Evolutionary conservation across 371 early-diverging fungal species (phyloP).

Genomic region (Funneliformis caledonium): DNA sequence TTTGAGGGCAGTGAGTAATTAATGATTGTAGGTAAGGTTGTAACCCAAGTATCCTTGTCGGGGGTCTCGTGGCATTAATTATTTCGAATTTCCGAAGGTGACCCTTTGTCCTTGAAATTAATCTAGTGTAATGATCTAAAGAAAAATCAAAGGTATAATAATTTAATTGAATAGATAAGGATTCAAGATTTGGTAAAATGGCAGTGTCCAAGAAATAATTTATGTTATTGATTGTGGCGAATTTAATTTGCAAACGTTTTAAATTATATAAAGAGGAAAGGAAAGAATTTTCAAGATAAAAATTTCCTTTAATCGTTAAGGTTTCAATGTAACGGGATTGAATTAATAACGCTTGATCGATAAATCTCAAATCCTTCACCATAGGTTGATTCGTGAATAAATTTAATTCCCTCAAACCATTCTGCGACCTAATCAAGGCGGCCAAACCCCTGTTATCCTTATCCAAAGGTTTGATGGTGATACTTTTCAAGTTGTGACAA

Average conservation of each 20-base stretch:
- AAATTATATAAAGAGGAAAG: neutral
- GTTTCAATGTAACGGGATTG: neutral
- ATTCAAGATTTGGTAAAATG: neutral
- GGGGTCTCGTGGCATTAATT: neutral
- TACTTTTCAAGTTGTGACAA: neutral
- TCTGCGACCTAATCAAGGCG: neutral
- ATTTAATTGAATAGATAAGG: neutral
- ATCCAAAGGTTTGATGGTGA: neutral
- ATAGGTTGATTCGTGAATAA: neutral
- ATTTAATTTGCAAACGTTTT: neutral
- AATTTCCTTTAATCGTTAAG: neutral
- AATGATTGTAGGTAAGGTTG: neutral
- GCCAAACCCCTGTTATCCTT: conserved; percentile 9
- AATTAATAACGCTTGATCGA: neutral
- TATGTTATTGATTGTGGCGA: neutral
- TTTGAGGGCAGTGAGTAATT: neutral
- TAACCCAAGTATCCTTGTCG: neutral
- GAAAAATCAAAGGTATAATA: neutral
- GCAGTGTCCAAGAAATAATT: neutral
- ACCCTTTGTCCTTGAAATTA: neutral
- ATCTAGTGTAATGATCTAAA: neutral
- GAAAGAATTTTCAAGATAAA: neutral
- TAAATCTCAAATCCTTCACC: neutral
- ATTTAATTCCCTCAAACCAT: neutral
- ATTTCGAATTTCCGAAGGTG: neutral